Evolutionary conservation across 2,329 filamentous ascomycete species (phyloP), one percentile per base, ranked within the genome.

Genomic region (Fusarium secorum): DNA sequence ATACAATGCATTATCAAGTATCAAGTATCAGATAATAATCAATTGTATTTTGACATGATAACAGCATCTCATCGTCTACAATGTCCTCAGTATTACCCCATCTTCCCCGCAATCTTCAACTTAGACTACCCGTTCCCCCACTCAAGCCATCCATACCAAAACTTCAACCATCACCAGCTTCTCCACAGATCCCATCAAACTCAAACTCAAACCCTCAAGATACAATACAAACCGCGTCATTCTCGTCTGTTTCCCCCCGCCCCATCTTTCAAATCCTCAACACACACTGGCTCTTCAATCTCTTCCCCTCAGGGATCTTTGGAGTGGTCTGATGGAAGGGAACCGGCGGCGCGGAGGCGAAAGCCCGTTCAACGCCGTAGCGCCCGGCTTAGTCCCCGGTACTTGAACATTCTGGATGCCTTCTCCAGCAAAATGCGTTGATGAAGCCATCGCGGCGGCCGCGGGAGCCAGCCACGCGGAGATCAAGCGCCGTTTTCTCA

Each of bases 121-220:
- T 39, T 52, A 52, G 54, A 63, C 64, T 64, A 71, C 70, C 70
- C 69, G 55, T 65, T 64, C 56, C 73, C 73, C 73, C 73, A 60
- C 73, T 64, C 73, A 45, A 60, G 51, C 52, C 49, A 68, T 60
- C 39, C 26, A 60, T 60, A 42, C 33, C 54, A 41, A 44, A 44
- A 15, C 56, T 39, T 32, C 13, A 26, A 32, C 17, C 33, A 20
- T 33, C 52, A 46, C 38, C 52, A 55, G 38, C 18, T 63, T 64
- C 62, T 64, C 62, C 62, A 22, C 60, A 65, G 42, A 49, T 59
- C 49, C 32, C 15, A 18, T 48, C 24, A 24, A 64, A 26, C 18
- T 57, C 28, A 26, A 64, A 20, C 15, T 51, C 28, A 65, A 59
- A 30, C 32, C 3, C n/a, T 54, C 33, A 20, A 24, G 24, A 32